Conservation (phyloP, 352 stramenopile genomes). For the Pythium phragmitis region DNA sequence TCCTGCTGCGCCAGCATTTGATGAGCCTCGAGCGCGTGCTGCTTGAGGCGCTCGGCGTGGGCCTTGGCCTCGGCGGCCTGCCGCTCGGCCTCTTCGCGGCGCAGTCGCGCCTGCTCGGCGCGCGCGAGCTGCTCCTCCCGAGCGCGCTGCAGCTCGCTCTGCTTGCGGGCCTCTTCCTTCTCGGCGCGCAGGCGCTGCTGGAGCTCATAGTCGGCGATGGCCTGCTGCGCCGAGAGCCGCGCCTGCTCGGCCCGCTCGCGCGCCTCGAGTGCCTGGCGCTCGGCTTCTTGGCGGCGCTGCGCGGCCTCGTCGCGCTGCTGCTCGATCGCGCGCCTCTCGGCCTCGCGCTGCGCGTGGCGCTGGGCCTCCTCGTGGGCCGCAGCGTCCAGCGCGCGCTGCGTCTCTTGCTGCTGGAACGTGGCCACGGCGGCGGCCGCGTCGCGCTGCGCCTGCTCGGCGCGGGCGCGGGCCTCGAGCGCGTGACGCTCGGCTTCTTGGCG, state of each 20-base stretch:
- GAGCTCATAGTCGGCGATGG: slow-evolving; percentile 60
- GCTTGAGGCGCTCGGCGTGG: slow-evolving; percentile 53
- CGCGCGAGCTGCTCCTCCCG: slow-evolving; percentile 58
- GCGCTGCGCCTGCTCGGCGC: slow-evolving; percentile 42
- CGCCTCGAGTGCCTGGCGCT: slow-evolving; percentile 53
- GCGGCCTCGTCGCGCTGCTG: slow-evolving; percentile 44
- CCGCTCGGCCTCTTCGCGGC: slow-evolving; percentile 60
- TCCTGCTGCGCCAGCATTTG: slow-evolving; percentile 62
- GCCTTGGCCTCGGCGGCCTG: slow-evolving; percentile 51
- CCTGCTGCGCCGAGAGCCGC: slow-evolving; percentile 52
- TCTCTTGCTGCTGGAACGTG: slow-evolving; percentile 52
- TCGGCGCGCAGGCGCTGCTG: slow-evolving; percentile 62
- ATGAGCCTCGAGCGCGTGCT: slow-evolving; percentile 52
- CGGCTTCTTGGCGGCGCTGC: slow-evolving; percentile 52
- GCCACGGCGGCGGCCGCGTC: slow-evolving; percentile 44
- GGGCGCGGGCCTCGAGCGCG: slow-evolving; percentile 38
- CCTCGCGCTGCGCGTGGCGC: slow-evolving; percentile 24
- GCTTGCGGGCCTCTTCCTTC: slow-evolving; percentile 58
- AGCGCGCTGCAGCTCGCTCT: slow-evolving; percentile 57
- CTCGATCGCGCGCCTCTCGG: slow-evolving; percentile 53
- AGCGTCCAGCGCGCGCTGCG: slow-evolving; percentile 37
- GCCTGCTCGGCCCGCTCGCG: slow-evolving; percentile 68
- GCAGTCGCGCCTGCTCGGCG: slow-evolving; percentile 46
- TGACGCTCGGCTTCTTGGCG: slow-evolving; percentile 55
- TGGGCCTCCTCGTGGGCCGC: slow-evolving; percentile 34